Conservation (phyloP, 2,329 filamentous ascomycete genomes). For the Coleophoma crateriformis region DNA sequence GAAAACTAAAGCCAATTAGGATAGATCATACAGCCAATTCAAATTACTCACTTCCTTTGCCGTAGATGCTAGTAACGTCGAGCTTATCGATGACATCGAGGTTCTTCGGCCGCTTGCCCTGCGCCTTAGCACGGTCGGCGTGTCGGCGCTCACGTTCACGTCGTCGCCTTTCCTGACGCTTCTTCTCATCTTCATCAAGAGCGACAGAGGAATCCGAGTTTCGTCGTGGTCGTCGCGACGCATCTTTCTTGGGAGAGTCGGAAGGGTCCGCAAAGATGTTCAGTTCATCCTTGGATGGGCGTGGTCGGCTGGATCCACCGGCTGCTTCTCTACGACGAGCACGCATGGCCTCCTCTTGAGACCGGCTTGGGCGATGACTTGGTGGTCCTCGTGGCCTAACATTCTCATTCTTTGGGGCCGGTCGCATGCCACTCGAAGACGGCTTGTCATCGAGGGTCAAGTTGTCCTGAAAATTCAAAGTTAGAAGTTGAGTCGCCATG, state of each 20-base stretch:
- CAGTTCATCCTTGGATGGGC: conserved; percentile 14
- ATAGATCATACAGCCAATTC: conserved; percentile 6
- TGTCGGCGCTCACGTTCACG: conserved; percentile 44
- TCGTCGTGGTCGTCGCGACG: conserved; percentile 52
- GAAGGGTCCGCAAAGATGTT: conserved; percentile 28
- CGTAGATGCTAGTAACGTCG: conserved; percentile 93
- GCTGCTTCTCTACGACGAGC: conserved; percentile 39
- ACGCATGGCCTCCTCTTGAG: conserved; percentile 59
- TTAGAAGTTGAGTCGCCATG: conserved; percentile 23
- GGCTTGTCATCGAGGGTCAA: conserved; percentile 60
- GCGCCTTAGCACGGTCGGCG: conserved; percentile 20
- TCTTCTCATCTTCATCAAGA: conserved; percentile 51
- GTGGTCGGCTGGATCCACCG: conserved; percentile 25
- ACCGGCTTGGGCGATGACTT: conserved; percentile 55
- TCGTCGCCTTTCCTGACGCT: conserved; percentile 48
- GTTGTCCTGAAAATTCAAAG: conserved; percentile 47
- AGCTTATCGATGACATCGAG: conserved; percentile 94
- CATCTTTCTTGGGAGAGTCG: conserved; percentile 30
- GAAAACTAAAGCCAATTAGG: conserved; percentile 59
- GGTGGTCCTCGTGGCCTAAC: conserved; percentile 31
- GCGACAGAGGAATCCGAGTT: conserved; percentile 77
- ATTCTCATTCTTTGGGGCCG: conserved; percentile 36
- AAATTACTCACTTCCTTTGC: conserved; percentile 69
- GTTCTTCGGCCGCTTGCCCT: conserved; percentile 31
- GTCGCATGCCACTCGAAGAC: conserved; percentile 26